Conservation (phyloP, 176 grass and related monocot species). For the Hordeum marinum region DNA sequence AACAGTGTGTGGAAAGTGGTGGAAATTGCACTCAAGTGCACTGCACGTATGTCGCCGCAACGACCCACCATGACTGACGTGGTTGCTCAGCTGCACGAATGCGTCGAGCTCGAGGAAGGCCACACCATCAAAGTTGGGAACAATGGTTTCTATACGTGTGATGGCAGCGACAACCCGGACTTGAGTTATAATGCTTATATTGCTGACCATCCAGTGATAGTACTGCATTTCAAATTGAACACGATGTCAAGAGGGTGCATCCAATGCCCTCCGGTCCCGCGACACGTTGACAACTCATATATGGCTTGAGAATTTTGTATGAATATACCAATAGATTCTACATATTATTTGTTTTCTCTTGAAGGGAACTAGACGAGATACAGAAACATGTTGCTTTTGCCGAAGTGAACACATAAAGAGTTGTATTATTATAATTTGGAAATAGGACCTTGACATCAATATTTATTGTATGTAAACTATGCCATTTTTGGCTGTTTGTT, state of each 20-base stretch:
- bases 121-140: not conserved
- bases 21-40: not conserved
- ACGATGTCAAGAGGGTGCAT: not conserved
- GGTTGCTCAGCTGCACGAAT: not conserved
- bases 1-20: not conserved
- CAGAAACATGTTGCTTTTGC: too few species aligned
- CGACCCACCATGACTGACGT: not conserved
- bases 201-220: not conserved
- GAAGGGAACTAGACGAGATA: too few species aligned
- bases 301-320: too few species aligned
- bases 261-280: not conserved
- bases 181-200: not conserved
- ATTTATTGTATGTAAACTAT: too few species aligned
- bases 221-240: not conserved
- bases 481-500: too few species aligned
- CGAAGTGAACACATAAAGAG: too few species aligned
- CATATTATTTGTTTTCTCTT: too few species aligned
- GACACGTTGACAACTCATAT: not conserved
- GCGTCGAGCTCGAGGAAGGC: not conserved
- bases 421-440: too few species aligned
- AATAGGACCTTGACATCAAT: too few species aligned
- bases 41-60: not conserved
- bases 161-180: not conserved
- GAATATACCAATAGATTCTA: too few species aligned
- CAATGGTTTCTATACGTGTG: not conserved